These are phyloP conservation scores for Evansstolkia leycettana DNA, from an alignment of 495 filamentous ascomycete genomes.

Conservation along the genomic window DNA sequence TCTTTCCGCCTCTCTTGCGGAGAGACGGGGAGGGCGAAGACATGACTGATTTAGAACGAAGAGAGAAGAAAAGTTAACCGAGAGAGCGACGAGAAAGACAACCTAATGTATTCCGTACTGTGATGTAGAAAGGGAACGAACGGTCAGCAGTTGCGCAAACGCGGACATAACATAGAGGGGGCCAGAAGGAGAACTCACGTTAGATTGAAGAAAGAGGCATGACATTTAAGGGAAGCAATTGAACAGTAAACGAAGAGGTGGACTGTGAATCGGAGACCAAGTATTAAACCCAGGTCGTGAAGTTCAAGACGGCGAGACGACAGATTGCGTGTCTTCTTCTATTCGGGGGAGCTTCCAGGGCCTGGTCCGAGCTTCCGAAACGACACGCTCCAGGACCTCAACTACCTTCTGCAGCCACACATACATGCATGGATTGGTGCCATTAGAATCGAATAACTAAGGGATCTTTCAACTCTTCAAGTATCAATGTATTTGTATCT, in stretches of 20 bases:
- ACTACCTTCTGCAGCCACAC: too few relatives aligned
- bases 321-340: constrained; percentile 17
- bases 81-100: constrained; percentile 22
- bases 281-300: too few relatives aligned
- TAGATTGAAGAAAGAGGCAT: constrained; percentile 7
- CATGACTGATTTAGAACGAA: constrained; percentile 15
- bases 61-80: constrained; percentile 7
- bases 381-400: too few relatives aligned
- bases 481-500: too few relatives aligned
- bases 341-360: too few relatives aligned
- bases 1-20: constrained; percentile 40
- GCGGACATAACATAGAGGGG: background rate
- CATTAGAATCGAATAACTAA: too few relatives aligned
- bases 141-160: background rate
- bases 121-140: too few relatives aligned
- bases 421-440: too few relatives aligned
- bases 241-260: background rate
- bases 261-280: background rate
- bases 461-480: too few relatives aligned
- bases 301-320: constrained; percentile 1
- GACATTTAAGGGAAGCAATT: constrained; percentile 1
- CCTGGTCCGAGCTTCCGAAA: background rate
- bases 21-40: constrained; percentile 29
- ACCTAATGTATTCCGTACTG: background rate
- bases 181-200: background rate